Evolutionary conservation across 1,284 basidiomycete species (phyloP).

Genomic region (Porodaedalea pini): DNA sequence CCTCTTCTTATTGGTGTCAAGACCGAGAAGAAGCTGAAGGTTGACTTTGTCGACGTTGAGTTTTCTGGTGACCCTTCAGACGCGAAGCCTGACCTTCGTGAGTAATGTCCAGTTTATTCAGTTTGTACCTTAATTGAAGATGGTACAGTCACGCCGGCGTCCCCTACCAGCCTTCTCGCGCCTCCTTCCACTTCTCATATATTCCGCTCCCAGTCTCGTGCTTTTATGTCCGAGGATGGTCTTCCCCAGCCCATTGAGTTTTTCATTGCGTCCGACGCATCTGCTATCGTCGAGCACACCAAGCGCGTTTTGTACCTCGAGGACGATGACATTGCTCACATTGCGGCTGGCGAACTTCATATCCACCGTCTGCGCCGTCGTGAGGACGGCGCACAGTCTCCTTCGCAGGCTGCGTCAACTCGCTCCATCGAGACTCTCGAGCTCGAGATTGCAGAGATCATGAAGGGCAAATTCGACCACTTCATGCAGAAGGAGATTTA

Average conservation of each 20-base stretch:
- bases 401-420: constrained; percentile 67
- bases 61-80: constrained; percentile 74
- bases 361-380: constrained; percentile 94
- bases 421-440: constrained; percentile 98
- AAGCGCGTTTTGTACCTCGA: constrained; percentile 99
- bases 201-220: constrained; percentile 92
- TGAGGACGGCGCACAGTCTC: constrained; percentile 64
- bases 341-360: constrained; percentile 95
- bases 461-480: constrained; percentile 99
- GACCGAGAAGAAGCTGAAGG: constrained; percentile 99
- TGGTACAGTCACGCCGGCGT: constrained; percentile 45
- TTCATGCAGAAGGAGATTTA: constrained; percentile 99
- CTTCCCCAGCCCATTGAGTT: constrained; percentile 99
- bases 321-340: constrained; percentile 99
- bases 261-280: constrained; percentile 97
- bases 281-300: constrained; percentile 97
- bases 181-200: constrained; percentile 78
- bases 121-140: constrained; percentile 13
- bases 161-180: constrained; percentile 64
- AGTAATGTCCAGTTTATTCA: constrained; percentile 31
- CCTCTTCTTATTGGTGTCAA: constrained; percentile 98
- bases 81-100: constrained; percentile 54
- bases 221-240: constrained; percentile 98
- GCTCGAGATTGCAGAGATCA: constrained; percentile 98
- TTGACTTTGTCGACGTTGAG: constrained; percentile 99